Conservation (phyloP, 306 rosid species). For the Inga leiocalycina region DNA sequence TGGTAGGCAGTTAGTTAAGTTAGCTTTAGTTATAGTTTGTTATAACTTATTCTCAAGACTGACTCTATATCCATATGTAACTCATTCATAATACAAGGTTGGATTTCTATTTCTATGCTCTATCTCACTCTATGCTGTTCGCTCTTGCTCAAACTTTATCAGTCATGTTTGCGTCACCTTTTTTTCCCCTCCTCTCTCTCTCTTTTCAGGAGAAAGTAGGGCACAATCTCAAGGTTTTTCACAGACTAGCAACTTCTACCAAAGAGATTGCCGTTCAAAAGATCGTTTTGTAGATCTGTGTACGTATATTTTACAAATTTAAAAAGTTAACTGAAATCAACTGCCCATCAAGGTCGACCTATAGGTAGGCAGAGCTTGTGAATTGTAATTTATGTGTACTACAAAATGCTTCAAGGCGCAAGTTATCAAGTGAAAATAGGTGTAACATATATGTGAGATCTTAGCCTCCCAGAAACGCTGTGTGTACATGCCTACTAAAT, state of each 20-base stretch:
- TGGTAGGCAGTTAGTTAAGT: background rate
- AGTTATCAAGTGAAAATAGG: background rate
- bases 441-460: background rate
- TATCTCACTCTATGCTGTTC: background rate
- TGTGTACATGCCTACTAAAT: background rate
- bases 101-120: background rate
- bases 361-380: background rate
- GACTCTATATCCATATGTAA: background rate
- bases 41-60: background rate
- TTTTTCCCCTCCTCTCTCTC: background rate
- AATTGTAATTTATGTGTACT: background rate
- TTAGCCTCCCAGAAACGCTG: background rate
- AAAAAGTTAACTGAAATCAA: slow-evolving; percentile 4
- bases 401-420: background rate
- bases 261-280: slow-evolving; percentile 77
- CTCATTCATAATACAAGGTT: background rate
- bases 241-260: slow-evolving; percentile 75
- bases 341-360: background rate
- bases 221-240: slow-evolving; percentile 79
- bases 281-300: slow-evolving; percentile 42
- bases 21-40: background rate
- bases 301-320: background rate
- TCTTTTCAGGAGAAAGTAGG: slow-evolving; percentile 81
- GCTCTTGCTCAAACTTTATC: background rate
- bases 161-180: background rate